These are phyloP conservation scores for Naegleria gruberi DNA, from an alignment of 208 protist genomes.

Conservation along the genomic window DNA sequence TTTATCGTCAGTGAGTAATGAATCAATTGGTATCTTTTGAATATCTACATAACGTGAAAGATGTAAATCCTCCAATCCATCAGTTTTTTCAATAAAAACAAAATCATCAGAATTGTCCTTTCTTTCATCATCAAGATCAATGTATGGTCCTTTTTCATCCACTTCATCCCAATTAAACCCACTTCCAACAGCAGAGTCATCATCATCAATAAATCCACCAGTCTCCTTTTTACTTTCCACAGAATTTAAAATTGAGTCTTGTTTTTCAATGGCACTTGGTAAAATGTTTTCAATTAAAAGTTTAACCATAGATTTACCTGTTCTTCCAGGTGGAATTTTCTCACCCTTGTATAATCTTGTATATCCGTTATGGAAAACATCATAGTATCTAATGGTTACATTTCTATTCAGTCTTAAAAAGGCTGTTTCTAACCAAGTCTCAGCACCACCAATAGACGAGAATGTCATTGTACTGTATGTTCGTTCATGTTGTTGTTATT, in stretches of 20 bases:
- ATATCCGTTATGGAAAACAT: slow-evolving; percentile 18
- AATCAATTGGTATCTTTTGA: background rate
- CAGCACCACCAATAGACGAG: background rate
- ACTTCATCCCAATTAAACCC: background rate
- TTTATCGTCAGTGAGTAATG: background rate
- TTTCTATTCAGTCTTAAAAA: background rate
- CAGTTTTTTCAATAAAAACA: background rate
- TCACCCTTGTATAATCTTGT: background rate
- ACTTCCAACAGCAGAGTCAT: background rate
- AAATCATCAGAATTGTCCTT: background rate
- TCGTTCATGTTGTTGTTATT: too few relatives aligned
- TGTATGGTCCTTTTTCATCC: background rate
- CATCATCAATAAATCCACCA: background rate
- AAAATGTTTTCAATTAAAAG: background rate
- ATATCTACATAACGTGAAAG: background rate
- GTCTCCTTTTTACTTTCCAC: background rate
- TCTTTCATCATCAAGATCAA: background rate
- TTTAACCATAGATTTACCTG: slow-evolving; percentile 13
- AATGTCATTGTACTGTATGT: slow-evolving; percentile 15
- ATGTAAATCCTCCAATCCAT: background rate
- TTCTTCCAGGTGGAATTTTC: background rate
- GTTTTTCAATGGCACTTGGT: background rate
- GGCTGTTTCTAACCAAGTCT: background rate
- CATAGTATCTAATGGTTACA: slow-evolving; percentile 5
- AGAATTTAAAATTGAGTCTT: background rate